Evolutionary conservation across 192 early-diverging fungal species (phyloP).

Genomic region (Phlyctochytrium arcticum): DNA sequence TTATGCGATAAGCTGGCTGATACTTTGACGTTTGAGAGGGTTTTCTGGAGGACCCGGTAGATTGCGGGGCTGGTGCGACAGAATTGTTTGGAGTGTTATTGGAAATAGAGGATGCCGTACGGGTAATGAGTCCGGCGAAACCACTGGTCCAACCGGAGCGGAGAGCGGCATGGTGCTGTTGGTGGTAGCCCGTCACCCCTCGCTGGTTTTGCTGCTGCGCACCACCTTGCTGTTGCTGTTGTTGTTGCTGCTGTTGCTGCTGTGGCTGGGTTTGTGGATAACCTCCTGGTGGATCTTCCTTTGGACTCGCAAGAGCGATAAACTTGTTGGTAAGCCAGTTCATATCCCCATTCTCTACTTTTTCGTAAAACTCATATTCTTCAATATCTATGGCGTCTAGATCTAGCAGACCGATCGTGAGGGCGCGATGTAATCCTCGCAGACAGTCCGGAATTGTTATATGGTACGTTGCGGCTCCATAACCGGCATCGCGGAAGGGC

Average conservation of each 20-base stretch:
- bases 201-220: not conserved
- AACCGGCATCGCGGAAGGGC: slow-evolving; percentile 69
- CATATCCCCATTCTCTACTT: slow-evolving; percentile 65
- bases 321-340: slow-evolving; percentile 73
- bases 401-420: slow-evolving; percentile 55
- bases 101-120: too few species aligned
- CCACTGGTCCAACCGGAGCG: not conserved
- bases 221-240: not conserved
- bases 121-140: slow-evolving; percentile 1
- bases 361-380: slow-evolving; percentile 72
- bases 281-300: slow-evolving; percentile 42
- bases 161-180: not conserved
- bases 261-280: not conserved
- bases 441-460: slow-evolving; percentile 66
- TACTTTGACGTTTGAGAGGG: slow-evolving; percentile 18
- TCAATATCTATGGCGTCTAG: slow-evolving; percentile 56
- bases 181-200: not conserved
- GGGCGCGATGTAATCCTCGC: slow-evolving; percentile 54
- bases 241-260: too few species aligned
- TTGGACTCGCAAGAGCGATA: slow-evolving; percentile 64
- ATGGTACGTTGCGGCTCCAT: slow-evolving; percentile 61
- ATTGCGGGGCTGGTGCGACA: not conserved
- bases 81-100: not conserved
- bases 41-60: not conserved
- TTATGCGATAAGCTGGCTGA: slow-evolving; percentile 42